Evolutionary conservation across 2,329 filamentous ascomycete genomes (phyloP), one percentile per base, ranked within the genome.

Genomic region (Sporothrix pallida): DNA sequence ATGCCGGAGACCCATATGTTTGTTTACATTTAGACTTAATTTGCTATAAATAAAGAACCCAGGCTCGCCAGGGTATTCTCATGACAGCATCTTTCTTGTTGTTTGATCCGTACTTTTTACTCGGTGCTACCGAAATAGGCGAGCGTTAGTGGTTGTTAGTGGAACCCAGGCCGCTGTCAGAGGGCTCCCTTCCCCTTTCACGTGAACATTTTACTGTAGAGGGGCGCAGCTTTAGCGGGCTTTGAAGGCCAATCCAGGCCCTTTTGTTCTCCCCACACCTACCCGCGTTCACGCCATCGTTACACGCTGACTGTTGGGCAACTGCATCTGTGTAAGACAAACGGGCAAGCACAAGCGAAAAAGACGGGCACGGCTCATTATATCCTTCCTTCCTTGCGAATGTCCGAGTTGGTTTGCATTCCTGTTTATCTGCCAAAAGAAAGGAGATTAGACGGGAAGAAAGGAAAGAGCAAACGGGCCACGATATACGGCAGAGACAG

Each of bases 121-220:
- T 48, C 62, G 42, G 62, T 26, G 42, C 62, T 26, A 48, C 58
- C 56, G 31, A 44, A 4, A 37, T 17, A 63, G 37, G 12, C 12
- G 20, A 9, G 46, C 31, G 65, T 68, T 68, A 68, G 23, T 68
- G 65, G 65, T 17, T 52, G 65, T 31, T 52, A 68, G 46, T 52
- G 62, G 10, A 12, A 46, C 17, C 62, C 17, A 63, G 42, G 62
- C 62, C 42, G n/a, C 60, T 63, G 60, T 37, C 56, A 37, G 56
- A n/a, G 58, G 31, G 15, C 44, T 17, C 58, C 58, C 20, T 9
- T 31, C 42, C 42, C 62, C n/a, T 67, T 67, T 48, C 62, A 67
- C 62, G 62, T 67, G 62, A 67, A 67, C 62, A 13, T 20, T 63
- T 46, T 48, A 26, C 42, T 65, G 42, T 42, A 63, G 15, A 4